Conservation (phyloP, 176 grass and related monocot genomes). For the Saccharum spontaneum region DNA sequence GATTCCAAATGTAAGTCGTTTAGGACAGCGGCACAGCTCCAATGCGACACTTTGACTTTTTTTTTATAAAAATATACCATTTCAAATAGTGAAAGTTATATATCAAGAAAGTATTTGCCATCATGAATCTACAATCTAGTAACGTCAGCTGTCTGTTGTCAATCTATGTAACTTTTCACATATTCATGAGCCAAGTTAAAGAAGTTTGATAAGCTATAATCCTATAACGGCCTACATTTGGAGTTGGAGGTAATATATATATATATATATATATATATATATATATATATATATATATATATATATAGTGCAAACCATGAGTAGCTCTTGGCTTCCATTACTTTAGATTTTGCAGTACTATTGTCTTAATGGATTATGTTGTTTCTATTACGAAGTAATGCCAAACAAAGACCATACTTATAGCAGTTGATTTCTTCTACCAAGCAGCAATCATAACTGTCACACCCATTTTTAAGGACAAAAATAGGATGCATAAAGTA, state of each 20-base stretch:
- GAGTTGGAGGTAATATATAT: neutral
- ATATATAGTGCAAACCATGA: neutral
- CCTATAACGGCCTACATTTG: neutral
- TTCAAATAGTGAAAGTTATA: neutral
- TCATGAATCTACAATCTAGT: neutral
- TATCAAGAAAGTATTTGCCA: neutral
- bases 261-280: too few species aligned
- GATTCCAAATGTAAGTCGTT: neutral
- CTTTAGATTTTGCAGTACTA: neutral
- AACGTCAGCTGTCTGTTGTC: neutral
- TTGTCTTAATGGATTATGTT: slow-evolving; percentile 22
- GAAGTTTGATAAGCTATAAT: neutral
- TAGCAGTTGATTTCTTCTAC: neutral
- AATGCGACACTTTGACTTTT: neutral
- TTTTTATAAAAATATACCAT: neutral
- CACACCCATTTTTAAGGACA: too few species aligned
- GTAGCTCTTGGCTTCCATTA: neutral
- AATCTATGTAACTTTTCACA: neutral
- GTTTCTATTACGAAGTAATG: slow-evolving; percentile 1
- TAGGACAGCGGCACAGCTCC: neutral
- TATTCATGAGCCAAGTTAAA: neutral
- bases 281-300: too few species aligned
- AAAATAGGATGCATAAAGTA: too few species aligned
- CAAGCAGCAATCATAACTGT: neutral
- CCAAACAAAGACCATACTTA: slow-evolving; percentile 5